Evolutionary conservation across 257 asterid genomes (phyloP).

Genomic region (Scutellaria minor): DNA sequence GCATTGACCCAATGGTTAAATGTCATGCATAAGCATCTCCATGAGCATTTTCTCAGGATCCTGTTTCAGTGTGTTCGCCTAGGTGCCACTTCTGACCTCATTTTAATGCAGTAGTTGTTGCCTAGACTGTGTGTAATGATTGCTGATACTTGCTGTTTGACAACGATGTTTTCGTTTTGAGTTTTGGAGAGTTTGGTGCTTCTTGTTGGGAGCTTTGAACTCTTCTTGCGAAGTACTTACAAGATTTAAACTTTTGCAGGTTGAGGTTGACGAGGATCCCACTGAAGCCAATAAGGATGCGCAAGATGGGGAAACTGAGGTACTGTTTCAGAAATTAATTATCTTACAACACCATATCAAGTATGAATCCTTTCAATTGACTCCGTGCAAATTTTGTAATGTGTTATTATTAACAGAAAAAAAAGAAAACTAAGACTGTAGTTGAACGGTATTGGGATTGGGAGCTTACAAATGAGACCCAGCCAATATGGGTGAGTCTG

Average conservation of each 20-base stretch:
- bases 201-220: neutral
- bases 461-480: constrained; percentile 96
- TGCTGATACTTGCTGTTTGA: too few relatives aligned
- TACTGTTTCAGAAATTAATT: constrained; percentile 32
- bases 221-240: constrained; percentile 28
- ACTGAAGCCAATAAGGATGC: constrained; percentile 69
- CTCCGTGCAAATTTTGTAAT: constrained; percentile 25
- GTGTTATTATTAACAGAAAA: constrained; percentile 59
- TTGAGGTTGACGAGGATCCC: constrained; percentile 93
- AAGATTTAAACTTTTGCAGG: constrained; percentile 50
- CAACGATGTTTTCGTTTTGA: neutral
- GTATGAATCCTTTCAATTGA: constrained; percentile 2
- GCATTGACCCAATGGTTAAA: too few relatives aligned
- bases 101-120: too few relatives aligned
- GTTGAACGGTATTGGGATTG: constrained; percentile 98
- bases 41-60: neutral
- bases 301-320: constrained; percentile 76
- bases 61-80: neutral
- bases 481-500: constrained; percentile 90
- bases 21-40: too few relatives aligned
- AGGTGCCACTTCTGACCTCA: too few relatives aligned
- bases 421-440: constrained; percentile 93
- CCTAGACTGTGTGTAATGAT: too few relatives aligned
- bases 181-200: neutral
- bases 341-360: neutral